These are phyloP conservation scores for Gnetum montanum DNA, from an alignment of 75 land plant genomes.

Conservation along the genomic window DNA sequence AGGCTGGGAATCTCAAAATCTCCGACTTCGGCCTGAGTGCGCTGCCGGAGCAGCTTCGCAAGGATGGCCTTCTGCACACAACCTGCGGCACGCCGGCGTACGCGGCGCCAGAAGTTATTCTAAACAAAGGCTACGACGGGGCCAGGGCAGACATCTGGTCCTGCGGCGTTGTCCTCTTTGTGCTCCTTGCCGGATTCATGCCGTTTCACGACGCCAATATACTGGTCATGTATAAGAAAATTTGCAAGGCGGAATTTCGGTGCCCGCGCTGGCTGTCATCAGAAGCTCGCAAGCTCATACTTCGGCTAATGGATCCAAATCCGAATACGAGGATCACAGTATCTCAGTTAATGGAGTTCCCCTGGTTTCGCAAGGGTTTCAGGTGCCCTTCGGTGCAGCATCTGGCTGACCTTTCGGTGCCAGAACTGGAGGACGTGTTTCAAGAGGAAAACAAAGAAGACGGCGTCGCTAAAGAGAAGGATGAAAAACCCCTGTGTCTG, in stretches of 20 bases:
- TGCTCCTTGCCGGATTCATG: constrained; percentile 20
- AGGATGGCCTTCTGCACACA: constrained; percentile 59
- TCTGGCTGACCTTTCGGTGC: background rate
- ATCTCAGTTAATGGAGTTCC: constrained; percentile 7
- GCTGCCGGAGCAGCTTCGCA: constrained; percentile 29
- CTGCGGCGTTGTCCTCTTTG: constrained; percentile 36
- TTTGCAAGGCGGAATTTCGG: constrained; percentile 28
- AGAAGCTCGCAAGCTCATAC: constrained; percentile 23
- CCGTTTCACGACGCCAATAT: constrained; percentile 8
- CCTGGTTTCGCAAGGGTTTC: constrained; percentile 15
- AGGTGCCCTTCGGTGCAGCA: background rate
- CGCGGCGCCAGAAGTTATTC: constrained; percentile 58
- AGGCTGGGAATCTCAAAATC: constrained; percentile 40
- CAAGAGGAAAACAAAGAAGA: constrained; percentile 2
- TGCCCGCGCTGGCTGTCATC: constrained; percentile 39
- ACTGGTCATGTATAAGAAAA: constrained; percentile 13
- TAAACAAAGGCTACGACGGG: constrained; percentile 39
- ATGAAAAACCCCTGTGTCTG: constrained; percentile 17
- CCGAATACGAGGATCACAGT: constrained; percentile 27
- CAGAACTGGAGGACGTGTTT: background rate
- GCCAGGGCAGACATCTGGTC: constrained; percentile 48
- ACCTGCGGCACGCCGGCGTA: constrained; percentile 66
- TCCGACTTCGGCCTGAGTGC: constrained; percentile 61
- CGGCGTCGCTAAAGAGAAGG: too few species aligned
- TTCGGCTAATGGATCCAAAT: constrained; percentile 26